These are phyloP conservation scores for Entomortierella chlamydospora DNA, from an alignment of 192 early-diverging fungal species.

Conservation along the genomic window DNA sequence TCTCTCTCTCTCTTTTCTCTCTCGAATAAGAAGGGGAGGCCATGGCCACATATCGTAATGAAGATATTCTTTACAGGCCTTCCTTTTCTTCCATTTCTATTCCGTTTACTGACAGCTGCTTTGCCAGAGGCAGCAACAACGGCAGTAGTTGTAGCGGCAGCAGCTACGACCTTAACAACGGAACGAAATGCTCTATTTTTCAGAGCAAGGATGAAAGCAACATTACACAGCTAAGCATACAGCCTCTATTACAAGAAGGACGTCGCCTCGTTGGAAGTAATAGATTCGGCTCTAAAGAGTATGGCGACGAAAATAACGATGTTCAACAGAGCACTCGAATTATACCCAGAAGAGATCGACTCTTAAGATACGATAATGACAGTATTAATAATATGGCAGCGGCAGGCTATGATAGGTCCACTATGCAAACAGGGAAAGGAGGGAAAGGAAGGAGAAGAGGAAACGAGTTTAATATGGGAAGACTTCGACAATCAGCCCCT, in stretches of 20 bases:
- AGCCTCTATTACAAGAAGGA: not conserved
- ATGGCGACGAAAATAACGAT: constrained; percentile 19
- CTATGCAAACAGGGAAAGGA: not conserved
- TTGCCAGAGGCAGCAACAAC: not conserved
- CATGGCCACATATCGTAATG: not conserved
- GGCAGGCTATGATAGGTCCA: not conserved
- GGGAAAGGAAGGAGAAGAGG: not conserved
- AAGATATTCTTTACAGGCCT: not conserved
- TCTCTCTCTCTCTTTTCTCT: too few relatives aligned
- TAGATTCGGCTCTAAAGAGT: constrained; percentile 8
- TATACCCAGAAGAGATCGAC: not conserved
- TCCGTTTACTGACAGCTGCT: not conserved
- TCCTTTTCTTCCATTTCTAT: not conserved
- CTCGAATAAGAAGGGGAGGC: not conserved
- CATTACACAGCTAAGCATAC: not conserved
- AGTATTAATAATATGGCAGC: not conserved
- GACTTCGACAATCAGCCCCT: not conserved
- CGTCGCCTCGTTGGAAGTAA: constrained; percentile 2
- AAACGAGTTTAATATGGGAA: not conserved
- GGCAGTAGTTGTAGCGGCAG: not conserved
- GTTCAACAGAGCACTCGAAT: not conserved
- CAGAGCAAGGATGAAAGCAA: not conserved
- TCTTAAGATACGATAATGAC: not conserved
- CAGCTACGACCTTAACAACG: not conserved
- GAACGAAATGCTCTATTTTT: not conserved